Evolutionary conservation across 257 asterid species (phyloP), one percentile per base, ranked within the genome.

Genomic region (Lycium barbarum): DNA sequence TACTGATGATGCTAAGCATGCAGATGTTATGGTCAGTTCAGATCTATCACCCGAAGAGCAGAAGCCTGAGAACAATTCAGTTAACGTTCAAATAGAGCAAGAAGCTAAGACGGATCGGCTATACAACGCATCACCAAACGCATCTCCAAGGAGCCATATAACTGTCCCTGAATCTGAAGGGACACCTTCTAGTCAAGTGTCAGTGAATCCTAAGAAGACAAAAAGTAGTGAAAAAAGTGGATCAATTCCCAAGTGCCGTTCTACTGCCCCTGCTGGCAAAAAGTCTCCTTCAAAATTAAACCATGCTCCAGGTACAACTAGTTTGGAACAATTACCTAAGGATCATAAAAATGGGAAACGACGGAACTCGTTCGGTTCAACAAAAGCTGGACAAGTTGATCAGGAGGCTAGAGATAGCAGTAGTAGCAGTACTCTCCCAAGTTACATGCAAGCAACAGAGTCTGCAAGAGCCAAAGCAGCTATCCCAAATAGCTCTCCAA

Each of bases 381-480:
- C 91, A 53, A 94, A 88, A 83, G 80, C 90, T 18, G 95, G 90
- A 82, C 88, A 90, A 1, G 89, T 81, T 81, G 98, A 95, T 88
- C 98, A 95, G 88, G 99, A 92, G 84, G 92, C 95, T 45, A 91
- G 95, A 89, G 97, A 97, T 83, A 93, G 92, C 84, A 91, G 90
- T 79, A 90, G 90, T 90, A 92, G 96, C 83, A 93, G 80, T 84
- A 80, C 97, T 82, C 90, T 97, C 72, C 99, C 99, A 5, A 93
- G 98, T 86, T 97, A 97, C 89, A 97, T 97, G 99, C 99, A 97
- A 88, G 98, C 99, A 3, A 97, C 99, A 65, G 92, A 97, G 87
- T 95, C 99, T 84, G 99, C 99, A 82, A 95, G 89, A 88, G 98
- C 98, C 80, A 97, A 97, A 91, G 95, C 94, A 91, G 95, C 94